Conservation (phyloP, 176 grass and related monocot genomes). For the Canna indica region DNA sequence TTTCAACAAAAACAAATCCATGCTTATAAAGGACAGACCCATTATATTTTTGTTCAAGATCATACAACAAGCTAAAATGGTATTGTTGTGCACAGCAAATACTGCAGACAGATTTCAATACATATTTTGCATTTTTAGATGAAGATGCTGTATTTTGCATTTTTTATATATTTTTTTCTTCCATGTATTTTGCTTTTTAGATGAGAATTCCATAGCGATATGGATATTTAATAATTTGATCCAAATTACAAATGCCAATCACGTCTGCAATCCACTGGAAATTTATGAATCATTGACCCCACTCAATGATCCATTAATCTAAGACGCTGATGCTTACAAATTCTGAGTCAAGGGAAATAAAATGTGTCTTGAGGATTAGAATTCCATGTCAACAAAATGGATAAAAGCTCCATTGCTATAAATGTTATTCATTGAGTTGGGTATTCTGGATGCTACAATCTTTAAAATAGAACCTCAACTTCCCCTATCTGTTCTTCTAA, state of each 20-base stretch:
- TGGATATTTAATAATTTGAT: background rate
- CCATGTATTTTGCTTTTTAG: too few relatives aligned
- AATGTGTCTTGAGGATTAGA: too few relatives aligned
- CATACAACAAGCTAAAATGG: background rate
- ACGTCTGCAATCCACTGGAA: background rate
- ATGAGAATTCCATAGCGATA: background rate
- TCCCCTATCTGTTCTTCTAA: background rate
- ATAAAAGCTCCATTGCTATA: background rate
- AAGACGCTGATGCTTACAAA: background rate
- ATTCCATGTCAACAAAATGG: too few relatives aligned
- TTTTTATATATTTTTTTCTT: too few relatives aligned
- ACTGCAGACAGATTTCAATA: too few relatives aligned
- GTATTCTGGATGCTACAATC: too few relatives aligned
- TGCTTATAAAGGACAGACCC: background rate
- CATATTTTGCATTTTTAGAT: too few relatives aligned
- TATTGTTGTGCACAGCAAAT: too few relatives aligned
- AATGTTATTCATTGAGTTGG: background rate
- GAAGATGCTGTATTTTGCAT: too few relatives aligned
- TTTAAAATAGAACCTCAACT: background rate
- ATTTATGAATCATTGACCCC: too few relatives aligned
- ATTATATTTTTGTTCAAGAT: background rate
- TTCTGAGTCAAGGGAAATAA: background rate
- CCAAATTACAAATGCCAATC: background rate
- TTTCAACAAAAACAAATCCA: background rate
- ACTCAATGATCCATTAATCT: background rate